Evolutionary conservation across 176 grass and related monocot genomes (phyloP).

Genomic region (Miscanthus lutarioriparius): DNA sequence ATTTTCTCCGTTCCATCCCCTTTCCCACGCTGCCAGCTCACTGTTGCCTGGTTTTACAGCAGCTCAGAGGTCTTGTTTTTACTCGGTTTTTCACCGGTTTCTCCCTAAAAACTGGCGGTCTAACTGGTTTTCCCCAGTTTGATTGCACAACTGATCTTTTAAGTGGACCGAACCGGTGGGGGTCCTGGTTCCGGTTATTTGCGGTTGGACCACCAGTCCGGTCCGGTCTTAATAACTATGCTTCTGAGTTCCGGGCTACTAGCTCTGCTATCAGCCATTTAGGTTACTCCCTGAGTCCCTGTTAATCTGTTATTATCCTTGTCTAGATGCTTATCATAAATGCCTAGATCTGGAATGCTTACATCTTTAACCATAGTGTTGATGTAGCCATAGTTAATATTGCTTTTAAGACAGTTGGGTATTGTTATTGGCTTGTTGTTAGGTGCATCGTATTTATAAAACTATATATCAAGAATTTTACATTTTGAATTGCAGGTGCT

Average conservation of each 20-base stretch:
- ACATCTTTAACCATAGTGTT: background rate
- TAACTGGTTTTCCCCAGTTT: too few species aligned
- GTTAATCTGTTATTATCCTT: constrained; percentile 2
- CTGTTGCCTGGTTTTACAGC: too few species aligned
- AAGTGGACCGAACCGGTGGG: too few species aligned
- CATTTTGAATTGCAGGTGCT: constrained; percentile 62
- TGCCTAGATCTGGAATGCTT: background rate
- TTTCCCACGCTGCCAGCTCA: too few species aligned
- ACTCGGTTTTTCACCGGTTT: too few species aligned
- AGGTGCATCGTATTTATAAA: constrained; percentile 19
- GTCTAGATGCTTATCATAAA: background rate
- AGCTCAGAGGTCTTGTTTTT: too few species aligned
- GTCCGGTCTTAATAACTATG: too few species aligned
- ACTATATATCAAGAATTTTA: constrained; percentile 3
- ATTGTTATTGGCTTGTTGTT: background rate
- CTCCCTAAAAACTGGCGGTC: too few species aligned
- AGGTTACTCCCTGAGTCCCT: background rate
- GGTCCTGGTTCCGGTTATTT: too few species aligned
- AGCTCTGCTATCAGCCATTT: background rate
- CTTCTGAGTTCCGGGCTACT: background rate
- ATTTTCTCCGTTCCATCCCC: too few species aligned
- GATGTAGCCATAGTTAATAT: background rate
- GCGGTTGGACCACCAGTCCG: too few species aligned
- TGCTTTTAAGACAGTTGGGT: background rate
- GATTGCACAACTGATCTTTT: too few species aligned